phyloP scores from a whole-genome alignment of 768 basidiomycete species.

The Tubosaeta sp. region DNA sequence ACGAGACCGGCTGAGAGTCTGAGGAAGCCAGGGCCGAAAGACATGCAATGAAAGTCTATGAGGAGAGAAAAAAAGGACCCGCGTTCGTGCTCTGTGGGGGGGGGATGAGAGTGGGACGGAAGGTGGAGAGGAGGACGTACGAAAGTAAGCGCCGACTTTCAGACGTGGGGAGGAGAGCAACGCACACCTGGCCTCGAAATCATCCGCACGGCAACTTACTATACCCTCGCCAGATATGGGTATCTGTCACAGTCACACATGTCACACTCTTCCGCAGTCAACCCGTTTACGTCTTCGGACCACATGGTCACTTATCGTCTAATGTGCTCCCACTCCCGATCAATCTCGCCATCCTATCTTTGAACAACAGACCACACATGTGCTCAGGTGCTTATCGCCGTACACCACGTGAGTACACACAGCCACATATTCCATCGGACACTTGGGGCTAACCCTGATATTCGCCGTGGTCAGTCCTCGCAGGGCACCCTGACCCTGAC shows the following conservation, averaged over 20 bases:
- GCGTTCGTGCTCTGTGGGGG: conserved; percentile 3
- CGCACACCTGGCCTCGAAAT: conserved; percentile 16
- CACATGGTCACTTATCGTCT: conserved; percentile 12
- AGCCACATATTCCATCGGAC: no score
- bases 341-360: background rate
- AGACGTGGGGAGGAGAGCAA: conserved; percentile 26
- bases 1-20: conserved; percentile 45
- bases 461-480: background rate
- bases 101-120: background rate
- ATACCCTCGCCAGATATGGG: conserved; percentile 5
- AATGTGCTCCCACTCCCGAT: background rate
- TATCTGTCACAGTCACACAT: background rate
- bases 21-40: conserved; percentile 24
- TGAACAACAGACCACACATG: background rate
- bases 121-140: conserved; percentile 14
- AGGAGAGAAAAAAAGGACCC: background rate
- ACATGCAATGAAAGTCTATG: conserved; percentile 24
- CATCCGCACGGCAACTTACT: conserved; percentile 4
- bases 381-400: background rate
- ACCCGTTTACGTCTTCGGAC: conserved; percentile 13
- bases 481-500: conserved; percentile 2
- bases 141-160: conserved; percentile 20
- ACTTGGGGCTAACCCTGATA: background rate
- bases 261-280: conserved; percentile 5
- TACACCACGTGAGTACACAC: background rate